A percentile compares a stretch with the other conserved stretches of the same genome.
Conservation (phyloP, 805 yeast species). For the Metschnikowia lunata region DNA sequence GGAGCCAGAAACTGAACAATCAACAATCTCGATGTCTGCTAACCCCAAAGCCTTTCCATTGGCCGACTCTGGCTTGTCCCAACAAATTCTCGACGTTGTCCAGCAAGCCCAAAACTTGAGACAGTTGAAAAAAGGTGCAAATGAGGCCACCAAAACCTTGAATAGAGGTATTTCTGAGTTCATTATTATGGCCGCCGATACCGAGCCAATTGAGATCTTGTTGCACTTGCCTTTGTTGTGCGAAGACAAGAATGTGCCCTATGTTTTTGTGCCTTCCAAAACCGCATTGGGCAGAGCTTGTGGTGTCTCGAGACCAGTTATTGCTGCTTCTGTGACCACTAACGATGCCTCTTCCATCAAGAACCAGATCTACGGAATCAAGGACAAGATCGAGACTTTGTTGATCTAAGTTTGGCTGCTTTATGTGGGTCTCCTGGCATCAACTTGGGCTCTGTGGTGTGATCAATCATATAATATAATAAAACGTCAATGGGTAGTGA, state of each 20-base stretch:
- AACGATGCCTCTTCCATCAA: slow-evolving; percentile 97
- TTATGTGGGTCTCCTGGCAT: neutral
- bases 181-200: slow-evolving; percentile 99
- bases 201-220: slow-evolving; percentile 98
- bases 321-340: slow-evolving; percentile 96
- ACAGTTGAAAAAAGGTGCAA: slow-evolving; percentile 99
- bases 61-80: slow-evolving; percentile 92
- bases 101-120: slow-evolving; percentile 97
- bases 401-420: slow-evolving; percentile 53
- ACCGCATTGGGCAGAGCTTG: slow-evolving; percentile 99
- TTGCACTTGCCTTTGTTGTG: slow-evolving; percentile 95
- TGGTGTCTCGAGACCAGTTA: slow-evolving; percentile 99
- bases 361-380: slow-evolving; percentile 93
- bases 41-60: slow-evolving; percentile 99
- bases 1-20: slow-evolving; percentile 20
- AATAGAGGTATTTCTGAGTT: slow-evolving; percentile 99
- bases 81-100: slow-evolving; percentile 95
- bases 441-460: neutral
- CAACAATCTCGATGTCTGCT: slow-evolving; percentile 54
- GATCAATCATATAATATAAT: neutral
- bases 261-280: slow-evolving; percentile 97
- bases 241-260: slow-evolving; percentile 99
- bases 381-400: slow-evolving; percentile 98
- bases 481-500: neutral
- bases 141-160: slow-evolving; percentile 98